Base-by-base conservation (phyloP, 495 filamentous ascomycete species). In the Hypoxylon intermedium region DNA sequence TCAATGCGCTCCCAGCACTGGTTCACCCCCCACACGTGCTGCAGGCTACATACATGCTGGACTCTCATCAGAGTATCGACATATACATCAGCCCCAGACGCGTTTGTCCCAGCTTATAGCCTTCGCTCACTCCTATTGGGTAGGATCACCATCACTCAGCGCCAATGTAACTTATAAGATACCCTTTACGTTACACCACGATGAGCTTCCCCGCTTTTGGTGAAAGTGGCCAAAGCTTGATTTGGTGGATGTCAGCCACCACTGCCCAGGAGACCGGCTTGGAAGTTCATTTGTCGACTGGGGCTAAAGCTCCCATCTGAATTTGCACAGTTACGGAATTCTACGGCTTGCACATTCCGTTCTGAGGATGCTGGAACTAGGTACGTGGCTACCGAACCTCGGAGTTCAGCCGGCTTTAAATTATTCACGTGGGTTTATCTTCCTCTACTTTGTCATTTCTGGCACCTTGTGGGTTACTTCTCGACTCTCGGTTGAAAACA, bases 211-310 rank as follows among this genome's bases (percentile, higher is more conserved):
- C 62, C 62, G 62, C 62, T 65, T 65, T 65, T 15, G 45, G 43
- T 65, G 62, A 51, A 65, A 20, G 40, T 51, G 47, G 47, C 11
- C 16, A 65, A 65, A 65, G 62, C 62, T 65, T 65, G 62, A 60
- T 65, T 63, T 23, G 60, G 62, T 56, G 56, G 62, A 65, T 60
- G 57, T 60, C 51, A 60, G 56, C 62, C 56, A 60, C 54, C 55
- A 47, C 30, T 53, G 56, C 46, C 62, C 62, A 60, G 41, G 56
- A 65, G 19, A 50, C 30, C 21, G 61, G 61, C 42, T 45, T 53
- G 50, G 21, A 16, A 51, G 45, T 50, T 49, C 11, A 56, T 59
- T 47, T 44, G 50, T 37, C 24, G 24, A 33, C 21, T 33, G 24
- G 26, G 30, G 36, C 36, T n/a, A n/a, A n/a, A 34, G 48, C 43